Percentiles rank a stretch among this genome's conserved stretches.
Conservation (phyloP, 805 yeast species). For the Ogataea nonfermentans region DNA sequence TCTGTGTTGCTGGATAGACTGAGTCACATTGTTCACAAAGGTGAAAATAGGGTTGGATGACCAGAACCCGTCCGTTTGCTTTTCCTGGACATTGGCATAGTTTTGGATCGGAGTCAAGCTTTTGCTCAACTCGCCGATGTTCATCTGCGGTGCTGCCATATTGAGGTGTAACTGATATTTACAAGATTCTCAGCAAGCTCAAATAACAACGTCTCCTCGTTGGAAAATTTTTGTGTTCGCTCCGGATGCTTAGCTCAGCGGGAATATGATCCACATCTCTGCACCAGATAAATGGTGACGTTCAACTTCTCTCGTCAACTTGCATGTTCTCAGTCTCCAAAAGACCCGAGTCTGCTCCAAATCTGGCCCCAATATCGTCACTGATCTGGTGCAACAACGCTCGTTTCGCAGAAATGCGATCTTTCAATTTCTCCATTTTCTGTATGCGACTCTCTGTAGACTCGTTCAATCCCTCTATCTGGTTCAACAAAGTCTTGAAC, state of each 20-base stretch:
- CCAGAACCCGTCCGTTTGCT: slow-evolving; percentile 63
- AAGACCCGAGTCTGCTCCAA: neutral
- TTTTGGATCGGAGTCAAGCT: slow-evolving; percentile 57
- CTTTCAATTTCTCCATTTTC: slow-evolving; percentile 35
- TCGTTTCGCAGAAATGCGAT: slow-evolving; percentile 32
- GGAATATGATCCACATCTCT: slow-evolving; percentile 1
- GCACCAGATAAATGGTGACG: slow-evolving; percentile 1
- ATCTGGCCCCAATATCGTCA: slow-evolving; percentile 18
- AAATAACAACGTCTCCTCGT: slow-evolving; percentile 1
- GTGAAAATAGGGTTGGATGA: slow-evolving; percentile 80
- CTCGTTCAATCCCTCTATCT: slow-evolving; percentile 45
- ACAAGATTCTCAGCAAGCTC: slow-evolving; percentile 9
- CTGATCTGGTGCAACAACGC: slow-evolving; percentile 24
- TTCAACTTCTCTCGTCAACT: neutral
- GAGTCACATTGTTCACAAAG: slow-evolving; percentile 73
- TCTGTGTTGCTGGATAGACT: slow-evolving; percentile 72
- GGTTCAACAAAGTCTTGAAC: slow-evolving; percentile 37
- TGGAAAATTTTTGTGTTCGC: slow-evolving; percentile 12
- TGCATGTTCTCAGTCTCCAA: slow-evolving; percentile 3
- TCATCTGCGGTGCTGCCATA: slow-evolving; percentile 34
- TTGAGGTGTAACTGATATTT: slow-evolving; percentile 9
- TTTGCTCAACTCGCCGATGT: slow-evolving; percentile 60
- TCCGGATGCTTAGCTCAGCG: neutral
- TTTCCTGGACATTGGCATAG: slow-evolving; percentile 47
- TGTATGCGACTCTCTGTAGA: slow-evolving; percentile 37